phyloP scores from a whole-genome alignment of 2,329 filamentous ascomycete genomes.

The Paecilomyces niveus region DNA sequence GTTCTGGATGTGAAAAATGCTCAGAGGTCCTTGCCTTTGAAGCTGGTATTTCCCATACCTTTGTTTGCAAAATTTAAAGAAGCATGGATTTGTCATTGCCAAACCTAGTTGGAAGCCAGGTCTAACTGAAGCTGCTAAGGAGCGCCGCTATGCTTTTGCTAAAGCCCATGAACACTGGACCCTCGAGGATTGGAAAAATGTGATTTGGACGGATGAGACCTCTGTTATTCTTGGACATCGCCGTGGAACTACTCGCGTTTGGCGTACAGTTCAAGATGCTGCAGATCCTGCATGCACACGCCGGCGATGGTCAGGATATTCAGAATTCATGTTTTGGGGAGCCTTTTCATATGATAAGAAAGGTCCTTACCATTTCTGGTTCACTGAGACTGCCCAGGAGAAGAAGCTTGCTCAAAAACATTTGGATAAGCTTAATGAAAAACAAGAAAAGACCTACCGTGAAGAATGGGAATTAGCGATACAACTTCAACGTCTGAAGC shows the following conservation, averaged over 20 bases:
- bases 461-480: constrained; percentile 10
- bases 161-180: constrained; percentile 13
- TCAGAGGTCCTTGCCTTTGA: too few species aligned
- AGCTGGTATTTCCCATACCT: too few species aligned
- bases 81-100: too few species aligned
- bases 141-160: too few species aligned
- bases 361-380: constrained; percentile 16
- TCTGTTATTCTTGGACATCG: constrained; percentile 8
- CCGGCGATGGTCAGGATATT: constrained; percentile 8
- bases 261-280: constrained; percentile 2
- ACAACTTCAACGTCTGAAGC: constrained; percentile 9
- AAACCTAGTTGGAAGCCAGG: too few species aligned
- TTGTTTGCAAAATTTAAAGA: too few species aligned
- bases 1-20: too few species aligned
- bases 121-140: too few species aligned
- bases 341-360: constrained; percentile 23
- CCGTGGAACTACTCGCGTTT: constrained; percentile 6
- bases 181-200: constrained; percentile 14
- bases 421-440: constrained; percentile 11
- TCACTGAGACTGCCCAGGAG: constrained; percentile 10
- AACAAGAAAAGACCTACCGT: constrained; percentile 5
- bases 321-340: constrained; percentile 22
- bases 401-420: constrained; percentile 9
- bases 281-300: constrained; percentile 8
- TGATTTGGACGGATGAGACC: constrained; percentile 16